Conservation (phyloP, 768 basidiomycete genomes). For the Rhizopogon sp. region DNA sequence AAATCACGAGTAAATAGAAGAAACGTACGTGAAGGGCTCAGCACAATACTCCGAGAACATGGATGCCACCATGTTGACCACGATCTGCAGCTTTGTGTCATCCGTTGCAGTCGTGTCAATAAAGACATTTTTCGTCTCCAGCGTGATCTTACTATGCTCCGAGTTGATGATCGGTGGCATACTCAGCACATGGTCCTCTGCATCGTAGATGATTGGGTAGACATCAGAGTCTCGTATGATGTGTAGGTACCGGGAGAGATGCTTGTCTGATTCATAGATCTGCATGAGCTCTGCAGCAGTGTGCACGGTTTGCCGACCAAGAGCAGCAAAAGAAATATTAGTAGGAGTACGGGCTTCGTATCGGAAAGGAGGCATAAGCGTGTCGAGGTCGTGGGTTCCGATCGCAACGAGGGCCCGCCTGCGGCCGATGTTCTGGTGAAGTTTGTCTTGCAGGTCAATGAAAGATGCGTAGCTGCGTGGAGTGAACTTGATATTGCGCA, state of each 20-base stretch:
- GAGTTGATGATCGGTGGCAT: constrained; percentile 99
- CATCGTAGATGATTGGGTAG: constrained; percentile 97
- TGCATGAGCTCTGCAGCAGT: constrained; percentile 91
- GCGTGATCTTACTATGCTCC: constrained; percentile 93
- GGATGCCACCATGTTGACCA: constrained; percentile 89
- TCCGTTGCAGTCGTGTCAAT: constrained; percentile 97
- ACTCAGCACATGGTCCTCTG: constrained; percentile 79
- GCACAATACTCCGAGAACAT: constrained; percentile 98
- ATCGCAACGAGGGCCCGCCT: constrained; percentile 89
- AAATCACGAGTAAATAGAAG: background rate
- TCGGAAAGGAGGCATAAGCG: constrained; percentile 80
- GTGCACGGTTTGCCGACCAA: constrained; percentile 74
- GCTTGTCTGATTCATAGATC: constrained; percentile 94
- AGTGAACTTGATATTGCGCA: constrained; percentile 88
- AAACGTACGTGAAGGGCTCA: constrained; percentile 82
- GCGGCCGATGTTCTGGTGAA: constrained; percentile 94
- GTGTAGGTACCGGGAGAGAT: constrained; percentile 80
- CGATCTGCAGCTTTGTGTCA: constrained; percentile 92
- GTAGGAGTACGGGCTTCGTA: constrained; percentile 80
- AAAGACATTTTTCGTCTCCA: constrained; percentile 91
- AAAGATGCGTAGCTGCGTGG: constrained; percentile 89
- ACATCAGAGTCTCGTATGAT: constrained; percentile 95
- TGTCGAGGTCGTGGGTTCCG: constrained; percentile 96
- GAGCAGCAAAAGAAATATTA: constrained; percentile 86
- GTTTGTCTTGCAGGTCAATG: constrained; percentile 98